Conservation (phyloP, 163 green algal species). For the Scenedesmus sp. region DNA sequence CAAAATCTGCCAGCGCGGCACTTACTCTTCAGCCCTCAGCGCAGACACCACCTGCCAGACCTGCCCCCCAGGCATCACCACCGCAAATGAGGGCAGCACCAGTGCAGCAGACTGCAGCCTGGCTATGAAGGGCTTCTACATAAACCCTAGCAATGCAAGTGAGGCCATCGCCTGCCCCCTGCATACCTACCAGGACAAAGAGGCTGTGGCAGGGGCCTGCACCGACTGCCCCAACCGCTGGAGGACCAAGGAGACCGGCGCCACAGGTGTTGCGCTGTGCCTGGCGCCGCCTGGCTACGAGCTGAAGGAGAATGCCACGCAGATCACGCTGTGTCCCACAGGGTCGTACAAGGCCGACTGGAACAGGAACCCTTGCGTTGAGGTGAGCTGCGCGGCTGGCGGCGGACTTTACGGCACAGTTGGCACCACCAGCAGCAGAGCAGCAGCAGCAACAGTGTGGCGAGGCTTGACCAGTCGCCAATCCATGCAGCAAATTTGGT, state of each 20-base stretch:
- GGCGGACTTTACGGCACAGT: no score
- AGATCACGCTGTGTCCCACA: conserved; percentile 16
- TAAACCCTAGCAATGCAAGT: no score
- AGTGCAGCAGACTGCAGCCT: not conserved
- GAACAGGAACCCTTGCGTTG: conserved; percentile 12
- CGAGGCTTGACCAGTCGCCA: no score
- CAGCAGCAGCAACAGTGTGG: no score
- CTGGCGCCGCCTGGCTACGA: conserved; percentile 27
- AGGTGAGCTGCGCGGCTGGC: not conserved
- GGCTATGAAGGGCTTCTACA: not conserved
- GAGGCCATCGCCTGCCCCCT: not conserved
- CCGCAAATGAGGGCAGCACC: conserved; percentile 8
- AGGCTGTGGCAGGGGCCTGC: not conserved
- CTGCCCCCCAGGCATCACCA: conserved; percentile 12
- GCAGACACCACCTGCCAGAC: not conserved
- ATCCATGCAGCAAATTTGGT: no score
- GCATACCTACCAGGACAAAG: conserved; percentile 7
- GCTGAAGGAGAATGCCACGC: not conserved
- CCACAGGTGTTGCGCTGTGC: not conserved
- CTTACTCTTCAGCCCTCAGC: conserved; percentile 12
- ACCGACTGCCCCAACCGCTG: conserved; percentile 8
- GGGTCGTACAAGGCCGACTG: conserved; percentile 31
- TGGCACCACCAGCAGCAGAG: no score
- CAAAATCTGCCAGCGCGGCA: conserved; percentile 14
- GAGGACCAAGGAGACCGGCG: not conserved